Conservation (phyloP, 208 protist species). For the Phytomonas francai region DNA sequence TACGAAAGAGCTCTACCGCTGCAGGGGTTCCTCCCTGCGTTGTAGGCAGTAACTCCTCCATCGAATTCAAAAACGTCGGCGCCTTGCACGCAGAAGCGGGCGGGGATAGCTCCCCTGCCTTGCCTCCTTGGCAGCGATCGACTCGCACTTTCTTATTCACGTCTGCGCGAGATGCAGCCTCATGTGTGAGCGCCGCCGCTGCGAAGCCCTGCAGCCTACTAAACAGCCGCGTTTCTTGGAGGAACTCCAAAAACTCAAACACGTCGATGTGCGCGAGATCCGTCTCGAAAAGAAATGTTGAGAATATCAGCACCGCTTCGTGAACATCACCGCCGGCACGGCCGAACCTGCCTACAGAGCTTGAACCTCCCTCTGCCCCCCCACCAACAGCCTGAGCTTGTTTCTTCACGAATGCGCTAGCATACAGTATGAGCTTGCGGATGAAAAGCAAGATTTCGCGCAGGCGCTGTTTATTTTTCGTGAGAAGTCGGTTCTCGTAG, state of each 20-base stretch:
- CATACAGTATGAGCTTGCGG: constrained; percentile 17
- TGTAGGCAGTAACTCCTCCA: no score
- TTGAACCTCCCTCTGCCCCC: constrained; percentile 3
- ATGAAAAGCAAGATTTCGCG: constrained; percentile 75
- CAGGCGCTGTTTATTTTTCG: constrained; percentile 82
- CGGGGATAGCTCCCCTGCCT: no score
- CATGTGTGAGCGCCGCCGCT: constrained; percentile 2
- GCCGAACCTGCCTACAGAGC: background rate
- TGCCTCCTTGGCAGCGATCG: no score
- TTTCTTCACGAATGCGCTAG: background rate
- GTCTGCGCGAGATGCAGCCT: background rate
- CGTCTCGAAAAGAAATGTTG: constrained; percentile 63
- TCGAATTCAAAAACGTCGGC: no score
- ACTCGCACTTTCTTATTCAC: no score
- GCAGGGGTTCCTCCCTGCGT: background rate
- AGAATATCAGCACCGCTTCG: constrained; percentile 22
- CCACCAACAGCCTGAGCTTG: background rate
- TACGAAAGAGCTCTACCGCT: no score
- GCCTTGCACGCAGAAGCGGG: no score
- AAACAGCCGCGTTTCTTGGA: constrained; percentile 43
- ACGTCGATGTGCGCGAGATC: constrained; percentile 73
- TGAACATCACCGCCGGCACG: background rate
- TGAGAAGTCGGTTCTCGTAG: constrained; percentile 78
- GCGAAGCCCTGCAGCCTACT: constrained; percentile 74
- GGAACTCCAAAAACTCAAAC: constrained; percentile 41